Percentiles rank a stretch among this genome's conserved stretches.
These are phyloP conservation scores for Colletotrichum sp. DNA, from an alignment of 2,329 filamentous ascomycete species.

Conservation along the genomic window DNA sequence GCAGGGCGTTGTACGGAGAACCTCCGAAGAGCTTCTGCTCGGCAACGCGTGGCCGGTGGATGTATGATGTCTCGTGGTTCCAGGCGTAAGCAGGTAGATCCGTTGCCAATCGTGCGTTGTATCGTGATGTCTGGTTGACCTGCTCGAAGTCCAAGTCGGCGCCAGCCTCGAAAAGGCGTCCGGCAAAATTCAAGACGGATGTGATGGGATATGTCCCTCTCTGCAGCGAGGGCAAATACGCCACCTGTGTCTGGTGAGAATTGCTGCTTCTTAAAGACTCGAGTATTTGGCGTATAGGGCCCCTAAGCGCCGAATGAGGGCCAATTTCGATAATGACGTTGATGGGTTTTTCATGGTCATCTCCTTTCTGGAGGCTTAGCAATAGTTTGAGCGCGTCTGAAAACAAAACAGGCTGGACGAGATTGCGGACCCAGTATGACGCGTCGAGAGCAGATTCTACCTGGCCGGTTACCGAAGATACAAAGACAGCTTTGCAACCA, in stretches of 20 bases:
- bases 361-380: background rate
- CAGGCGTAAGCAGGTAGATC: slow-evolving; percentile 53
- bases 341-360: background rate
- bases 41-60: slow-evolving; percentile 49
- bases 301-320: slow-evolving; percentile 52
- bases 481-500: background rate
- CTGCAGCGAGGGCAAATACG: slow-evolving; percentile 27
- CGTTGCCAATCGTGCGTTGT: slow-evolving; percentile 20
- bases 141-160: background rate
- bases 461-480: background rate
- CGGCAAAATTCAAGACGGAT: slow-evolving; percentile 49
- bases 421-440: slow-evolving; percentile 49
- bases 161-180: background rate
- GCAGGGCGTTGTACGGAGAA: slow-evolving; percentile 45
- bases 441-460: background rate
- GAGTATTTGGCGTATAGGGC: slow-evolving; percentile 54
- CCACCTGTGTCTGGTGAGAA: slow-evolving; percentile 28
- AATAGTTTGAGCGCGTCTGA: slow-evolving; percentile 44
- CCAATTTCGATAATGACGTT: slow-evolving; percentile 51
- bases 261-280: slow-evolving; percentile 40
- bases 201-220: slow-evolving; percentile 49
- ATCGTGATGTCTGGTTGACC: background rate
- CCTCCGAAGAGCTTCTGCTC: slow-evolving; percentile 43
- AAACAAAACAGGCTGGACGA: slow-evolving; percentile 45
- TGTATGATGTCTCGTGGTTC: slow-evolving; percentile 49